Evolutionary conservation across 495 filamentous ascomycete species (phyloP), one percentile per base, ranked within the genome.

Genomic region (Talaromyces ruber): DNA sequence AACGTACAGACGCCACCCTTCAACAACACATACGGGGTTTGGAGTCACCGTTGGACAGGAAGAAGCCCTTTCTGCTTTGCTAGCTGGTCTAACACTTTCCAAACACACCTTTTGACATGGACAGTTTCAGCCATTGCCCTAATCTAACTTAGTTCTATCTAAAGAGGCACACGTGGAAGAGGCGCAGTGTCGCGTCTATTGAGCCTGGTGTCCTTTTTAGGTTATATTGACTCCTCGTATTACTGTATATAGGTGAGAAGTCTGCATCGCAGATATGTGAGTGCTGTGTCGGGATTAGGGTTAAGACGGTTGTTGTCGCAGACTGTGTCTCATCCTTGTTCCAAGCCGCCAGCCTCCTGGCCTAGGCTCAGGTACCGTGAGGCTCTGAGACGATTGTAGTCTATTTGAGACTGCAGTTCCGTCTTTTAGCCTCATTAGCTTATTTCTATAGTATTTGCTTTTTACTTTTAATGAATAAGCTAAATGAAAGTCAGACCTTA

Each of bases 261-360:
- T 52, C 50, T 12, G n/a, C n/a, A 24, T 21, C 21, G 24, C 16
- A 54, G 51, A 12, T 26, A 54, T 54, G 14, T 22, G 22, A 28
- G 22, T 16, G 51, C 28, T 9, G 26, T 28, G 51, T 54, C 51
- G 51, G 51, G 12, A 26, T 54, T 28, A 57, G 54, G 29, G 54
- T 25, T 34, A 57, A 57, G 54, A 57, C 54, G 29, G 28, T 34
- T 57, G 54, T 34, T 22, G 54, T 57, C 54, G 54, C 54, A 57
- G 54, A 29, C 34, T 57, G 26, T 57, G 29, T 57, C 29, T 30
- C 54, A 57, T 30, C 54, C 26, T 29, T 57, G 54, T 34, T 57
- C 54, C 26, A 57, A 14, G 26, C 18, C 29, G 5, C 53, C 28
- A 8, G 51, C 21, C 51, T 26, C 51, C 51, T 28, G 51, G 51